Evolutionary conservation across 129 eudicot species (phyloP).

Genomic region (Glebionis coronaria): DNA sequence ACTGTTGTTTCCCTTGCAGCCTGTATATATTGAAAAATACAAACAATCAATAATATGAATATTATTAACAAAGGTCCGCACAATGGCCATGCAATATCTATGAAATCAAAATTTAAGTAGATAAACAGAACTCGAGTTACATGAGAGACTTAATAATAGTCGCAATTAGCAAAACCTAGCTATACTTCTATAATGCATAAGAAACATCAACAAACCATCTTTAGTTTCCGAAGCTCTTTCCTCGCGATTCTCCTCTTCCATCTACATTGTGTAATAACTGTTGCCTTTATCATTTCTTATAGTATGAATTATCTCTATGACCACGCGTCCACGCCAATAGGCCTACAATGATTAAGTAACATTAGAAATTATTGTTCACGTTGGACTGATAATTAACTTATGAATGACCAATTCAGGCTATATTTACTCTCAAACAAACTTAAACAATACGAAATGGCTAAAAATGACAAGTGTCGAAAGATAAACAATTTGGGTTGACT

Average conservation of each 20-base stretch:
- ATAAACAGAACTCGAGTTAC: not conserved
- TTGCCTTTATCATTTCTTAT: conserved; percentile 63
- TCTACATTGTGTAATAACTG: conserved; percentile 78
- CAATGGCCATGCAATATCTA: conserved; percentile 4
- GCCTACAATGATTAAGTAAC: conserved; percentile 50
- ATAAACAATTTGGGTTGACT: too few relatives aligned
- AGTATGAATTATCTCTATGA: conserved; percentile 54
- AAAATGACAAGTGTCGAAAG: not conserved
- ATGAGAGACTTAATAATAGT: not conserved
- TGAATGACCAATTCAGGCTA: conserved; percentile 5
- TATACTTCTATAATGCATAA: conserved; percentile 13
- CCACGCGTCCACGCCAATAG: conserved; percentile 78
- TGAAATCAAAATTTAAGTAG: conserved; percentile 2
- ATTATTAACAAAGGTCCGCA: not conserved
- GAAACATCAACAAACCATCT: conserved; percentile 60
- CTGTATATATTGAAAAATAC: conserved; percentile 35
- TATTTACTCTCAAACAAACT: conserved; percentile 5
- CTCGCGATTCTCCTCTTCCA: conserved; percentile 88
- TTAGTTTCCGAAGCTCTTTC: too few relatives aligned
- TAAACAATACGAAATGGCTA: not conserved
- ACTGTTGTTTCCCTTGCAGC: conserved; percentile 88
- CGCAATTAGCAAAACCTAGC: conserved; percentile 9
- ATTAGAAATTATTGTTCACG: conserved; percentile 10
- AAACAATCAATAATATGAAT: not conserved
- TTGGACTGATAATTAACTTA: conserved; percentile 9